Evolutionary conservation across 208 protist genomes (phyloP).

Genomic region (Trypanosoma conorhini): DNA sequence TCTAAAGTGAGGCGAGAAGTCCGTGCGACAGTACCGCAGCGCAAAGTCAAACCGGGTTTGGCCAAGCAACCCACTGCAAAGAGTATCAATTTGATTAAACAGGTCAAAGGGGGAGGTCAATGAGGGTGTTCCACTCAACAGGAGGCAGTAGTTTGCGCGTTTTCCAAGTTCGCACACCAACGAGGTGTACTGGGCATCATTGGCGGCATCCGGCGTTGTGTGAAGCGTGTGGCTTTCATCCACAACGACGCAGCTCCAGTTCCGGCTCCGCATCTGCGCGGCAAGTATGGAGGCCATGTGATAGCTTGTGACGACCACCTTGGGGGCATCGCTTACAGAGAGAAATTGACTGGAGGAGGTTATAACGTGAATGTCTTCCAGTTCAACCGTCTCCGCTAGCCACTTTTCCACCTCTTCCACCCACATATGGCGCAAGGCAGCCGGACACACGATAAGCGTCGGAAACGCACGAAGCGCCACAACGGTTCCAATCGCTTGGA

Average conservation of each 20-base stretch:
- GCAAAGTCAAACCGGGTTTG: slow-evolving; percentile 65
- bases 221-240: slow-evolving; percentile 87
- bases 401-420: slow-evolving; percentile 80
- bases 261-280: slow-evolving; percentile 31
- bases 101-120: slow-evolving; percentile 69
- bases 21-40: slow-evolving; percentile 60
- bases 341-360: slow-evolving; percentile 63
- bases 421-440: slow-evolving; percentile 79
- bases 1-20: slow-evolving; percentile 54
- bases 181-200: slow-evolving; percentile 71
- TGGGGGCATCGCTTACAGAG: slow-evolving; percentile 31
- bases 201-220: slow-evolving; percentile 48
- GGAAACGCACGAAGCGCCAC: slow-evolving; percentile 63
- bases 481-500: slow-evolving; percentile 67
- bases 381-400: slow-evolving; percentile 51
- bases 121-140: slow-evolving; percentile 75
- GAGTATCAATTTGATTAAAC: slow-evolving; percentile 74
- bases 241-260: slow-evolving; percentile 61
- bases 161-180: slow-evolving; percentile 42
- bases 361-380: slow-evolving; percentile 78
- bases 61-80: slow-evolving; percentile 61
- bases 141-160: slow-evolving; percentile 49
- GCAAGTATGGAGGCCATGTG: slow-evolving; percentile 74
- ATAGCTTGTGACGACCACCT: slow-evolving; percentile 79
- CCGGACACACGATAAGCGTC: slow-evolving; percentile 74